Evolutionary conservation across 1,139 yeast genomes (phyloP).

Genomic region (Yamadazyma atlantica): DNA sequence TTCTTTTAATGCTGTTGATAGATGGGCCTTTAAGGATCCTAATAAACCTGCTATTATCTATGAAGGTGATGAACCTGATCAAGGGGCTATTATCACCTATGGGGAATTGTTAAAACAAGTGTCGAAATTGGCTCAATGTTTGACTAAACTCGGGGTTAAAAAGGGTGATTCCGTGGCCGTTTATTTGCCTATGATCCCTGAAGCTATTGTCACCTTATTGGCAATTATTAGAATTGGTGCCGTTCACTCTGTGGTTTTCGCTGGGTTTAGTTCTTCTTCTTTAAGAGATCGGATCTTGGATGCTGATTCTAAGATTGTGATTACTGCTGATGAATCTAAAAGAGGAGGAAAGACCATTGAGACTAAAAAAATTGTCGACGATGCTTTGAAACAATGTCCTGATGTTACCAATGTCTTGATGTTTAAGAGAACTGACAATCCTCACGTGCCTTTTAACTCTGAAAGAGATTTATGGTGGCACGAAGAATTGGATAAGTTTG

Average conservation of each 20-base stretch:
- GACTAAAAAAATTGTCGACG: constrained; percentile 81
- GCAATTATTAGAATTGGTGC: constrained; percentile 82
- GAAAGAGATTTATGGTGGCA: constrained; percentile 83
- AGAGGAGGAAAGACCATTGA: constrained; percentile 84
- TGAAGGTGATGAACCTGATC: constrained; percentile 75
- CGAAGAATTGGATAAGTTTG: constrained; percentile 66
- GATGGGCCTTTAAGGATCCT: constrained; percentile 74
- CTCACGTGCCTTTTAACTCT: constrained; percentile 59
- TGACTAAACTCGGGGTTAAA: constrained; percentile 63
- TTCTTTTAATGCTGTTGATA: constrained; percentile 73
- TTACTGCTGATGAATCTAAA: constrained; percentile 78
- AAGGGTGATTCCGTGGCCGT: constrained; percentile 87
- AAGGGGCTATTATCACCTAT: constrained; percentile 64
- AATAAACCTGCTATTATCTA: constrained; percentile 73
- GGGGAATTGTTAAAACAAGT: constrained; percentile 72
- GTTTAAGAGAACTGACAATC: constrained; percentile 70
- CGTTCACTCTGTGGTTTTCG: constrained; percentile 79
- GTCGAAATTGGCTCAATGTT: constrained; percentile 67
- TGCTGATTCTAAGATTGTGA: constrained; percentile 70
- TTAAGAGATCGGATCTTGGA: constrained; percentile 74
- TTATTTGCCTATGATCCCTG: constrained; percentile 85
- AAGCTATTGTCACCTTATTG: constrained; percentile 68
- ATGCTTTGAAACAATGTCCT: constrained; percentile 71
- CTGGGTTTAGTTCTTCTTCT: constrained; percentile 78
- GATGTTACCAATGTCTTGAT: constrained; percentile 68